Evolutionary conservation across 179 eudicot genomes (phyloP).

Genomic region (Silene vulgaris): DNA sequence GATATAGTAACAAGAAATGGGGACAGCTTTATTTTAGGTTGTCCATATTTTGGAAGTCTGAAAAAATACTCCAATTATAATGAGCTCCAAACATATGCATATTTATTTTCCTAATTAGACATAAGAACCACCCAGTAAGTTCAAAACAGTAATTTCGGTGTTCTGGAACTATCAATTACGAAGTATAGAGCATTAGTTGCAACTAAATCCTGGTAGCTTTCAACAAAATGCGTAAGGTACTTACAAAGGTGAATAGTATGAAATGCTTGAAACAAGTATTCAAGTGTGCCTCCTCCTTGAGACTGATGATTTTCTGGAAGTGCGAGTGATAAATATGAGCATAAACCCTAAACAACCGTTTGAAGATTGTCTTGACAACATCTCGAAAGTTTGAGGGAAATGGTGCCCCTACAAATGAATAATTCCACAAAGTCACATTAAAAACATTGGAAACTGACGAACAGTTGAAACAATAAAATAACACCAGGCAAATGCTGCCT

Average conservation of each 20-base stretch:
- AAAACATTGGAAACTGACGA: not conserved
- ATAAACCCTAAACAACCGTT: slow-evolving; percentile 89
- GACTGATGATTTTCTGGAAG: slow-evolving; percentile 94
- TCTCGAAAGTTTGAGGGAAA: slow-evolving; percentile 91
- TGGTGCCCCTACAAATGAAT: slow-evolving; percentile 59
- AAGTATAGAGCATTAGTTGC: not conserved
- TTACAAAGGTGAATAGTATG: slow-evolving; percentile 88
- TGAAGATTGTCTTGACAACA: slow-evolving; percentile 93
- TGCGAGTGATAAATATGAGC: slow-evolving; percentile 97
- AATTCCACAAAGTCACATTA: not conserved
- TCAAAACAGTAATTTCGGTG: not conserved
- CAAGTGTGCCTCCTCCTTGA: slow-evolving; percentile 95
- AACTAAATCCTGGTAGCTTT: not conserved
- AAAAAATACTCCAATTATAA: too few relatives aligned
- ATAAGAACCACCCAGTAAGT: not conserved
- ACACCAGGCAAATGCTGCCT: not conserved
- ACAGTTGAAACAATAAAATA: not conserved
- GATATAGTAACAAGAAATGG: too few relatives aligned
- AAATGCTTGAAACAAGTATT: slow-evolving; percentile 99
- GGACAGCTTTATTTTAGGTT: too few relatives aligned
- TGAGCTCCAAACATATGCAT: too few relatives aligned
- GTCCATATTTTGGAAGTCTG: too few relatives aligned
- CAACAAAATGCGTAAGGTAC: slow-evolving; percentile 24
- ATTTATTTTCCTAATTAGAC: not conserved
- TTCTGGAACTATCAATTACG: not conserved